A percentile compares a stretch with the other conserved stretches of the same genome.
Evolutionary conservation across 345 rosid genomes (phyloP).

Genomic region (Syzygium oleosum): DNA sequence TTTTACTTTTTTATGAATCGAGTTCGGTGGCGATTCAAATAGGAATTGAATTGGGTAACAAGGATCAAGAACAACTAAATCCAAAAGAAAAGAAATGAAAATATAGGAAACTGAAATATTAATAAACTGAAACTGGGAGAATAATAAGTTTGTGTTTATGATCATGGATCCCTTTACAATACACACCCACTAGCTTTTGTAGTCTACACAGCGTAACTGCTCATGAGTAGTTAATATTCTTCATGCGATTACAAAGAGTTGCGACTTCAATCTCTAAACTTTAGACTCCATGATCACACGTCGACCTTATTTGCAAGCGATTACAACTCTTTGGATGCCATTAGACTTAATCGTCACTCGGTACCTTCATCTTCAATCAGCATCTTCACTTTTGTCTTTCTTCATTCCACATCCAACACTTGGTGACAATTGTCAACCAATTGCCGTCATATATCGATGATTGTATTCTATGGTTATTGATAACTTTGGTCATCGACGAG

Average conservation of each 20-base stretch:
- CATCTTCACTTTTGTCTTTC: not conserved
- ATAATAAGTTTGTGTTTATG: not conserved
- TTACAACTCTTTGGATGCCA: not conserved
- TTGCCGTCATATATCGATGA: rapidly evolving
- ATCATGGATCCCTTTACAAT: not conserved
- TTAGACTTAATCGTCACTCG: not conserved
- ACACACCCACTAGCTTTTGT: not conserved
- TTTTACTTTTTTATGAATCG: too few species aligned
- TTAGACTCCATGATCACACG: not conserved
- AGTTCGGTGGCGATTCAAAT: not conserved
- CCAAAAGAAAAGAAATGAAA: not conserved
- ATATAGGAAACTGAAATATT: not conserved
- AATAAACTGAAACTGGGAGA: not conserved
- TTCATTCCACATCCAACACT: not conserved
- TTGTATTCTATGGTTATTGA: not conserved
- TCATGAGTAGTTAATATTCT: not conserved
- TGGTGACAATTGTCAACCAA: not conserved
- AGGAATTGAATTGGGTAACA: not conserved
- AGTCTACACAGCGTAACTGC: not conserved
- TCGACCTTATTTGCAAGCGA: not conserved
- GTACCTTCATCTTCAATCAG: not conserved
- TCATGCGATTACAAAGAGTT: not conserved
- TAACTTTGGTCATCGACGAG: not conserved
- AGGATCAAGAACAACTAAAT: not conserved
- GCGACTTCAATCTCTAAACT: not conserved